phyloP scores from a whole-genome alignment of 345 rosid genomes.

The Eucalyptus brandiana region DNA sequence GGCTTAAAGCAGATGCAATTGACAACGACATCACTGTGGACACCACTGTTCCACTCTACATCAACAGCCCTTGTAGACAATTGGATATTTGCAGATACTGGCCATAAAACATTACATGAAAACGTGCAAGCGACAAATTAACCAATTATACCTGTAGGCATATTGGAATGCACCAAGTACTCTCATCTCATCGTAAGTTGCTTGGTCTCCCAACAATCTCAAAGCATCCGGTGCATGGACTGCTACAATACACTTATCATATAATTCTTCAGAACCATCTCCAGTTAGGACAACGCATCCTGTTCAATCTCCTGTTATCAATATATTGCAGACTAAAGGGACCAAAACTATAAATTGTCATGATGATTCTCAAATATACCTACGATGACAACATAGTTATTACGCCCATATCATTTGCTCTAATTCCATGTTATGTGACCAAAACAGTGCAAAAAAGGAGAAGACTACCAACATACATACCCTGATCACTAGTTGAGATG shows the following conservation, averaged over 20 bases:
- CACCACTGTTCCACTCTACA: background rate
- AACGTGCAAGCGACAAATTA: background rate
- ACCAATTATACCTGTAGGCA: slow-evolving; percentile 43
- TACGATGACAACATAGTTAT: background rate
- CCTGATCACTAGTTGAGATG: slow-evolving; percentile 23
- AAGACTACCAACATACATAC: slow-evolving; percentile 6
- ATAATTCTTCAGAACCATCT: slow-evolving; percentile 42
- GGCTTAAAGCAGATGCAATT: background rate
- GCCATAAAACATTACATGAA: background rate
- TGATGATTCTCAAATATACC: background rate
- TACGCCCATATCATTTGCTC: background rate
- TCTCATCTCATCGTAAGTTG: slow-evolving; percentile 61
- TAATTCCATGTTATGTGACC: background rate
- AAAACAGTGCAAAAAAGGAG: background rate
- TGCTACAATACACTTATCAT: slow-evolving; percentile 40
- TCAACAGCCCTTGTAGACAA: background rate
- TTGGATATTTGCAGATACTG: background rate
- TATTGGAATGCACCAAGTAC: slow-evolving; percentile 87
- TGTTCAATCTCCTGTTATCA: background rate
- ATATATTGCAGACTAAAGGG: background rate
- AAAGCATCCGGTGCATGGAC: slow-evolving; percentile 81
- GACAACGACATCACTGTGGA: background rate
- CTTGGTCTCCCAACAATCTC: slow-evolving; percentile 44
- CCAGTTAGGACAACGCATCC: slow-evolving; percentile 33
- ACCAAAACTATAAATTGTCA: background rate